phyloP scores from a whole-genome alignment of 225 moss, liverwort and hornwort species.

The Lunularia cruciata region DNA sequence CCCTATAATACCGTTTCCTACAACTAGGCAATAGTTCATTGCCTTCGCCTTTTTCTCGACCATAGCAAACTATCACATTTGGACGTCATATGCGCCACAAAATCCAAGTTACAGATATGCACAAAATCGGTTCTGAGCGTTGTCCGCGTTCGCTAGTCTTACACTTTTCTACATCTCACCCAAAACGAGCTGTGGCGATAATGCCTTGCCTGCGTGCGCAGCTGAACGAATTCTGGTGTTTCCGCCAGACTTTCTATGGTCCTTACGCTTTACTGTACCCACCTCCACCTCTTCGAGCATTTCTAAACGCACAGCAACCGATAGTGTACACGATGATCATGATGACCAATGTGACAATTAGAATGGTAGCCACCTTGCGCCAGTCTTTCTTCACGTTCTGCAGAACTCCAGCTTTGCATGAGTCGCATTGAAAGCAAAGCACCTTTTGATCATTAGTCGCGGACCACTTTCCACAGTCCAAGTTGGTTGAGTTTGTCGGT shows the following conservation, averaged over 20 bases:
- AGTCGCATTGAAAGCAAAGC: conserved; percentile 72
- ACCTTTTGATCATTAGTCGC: conserved; percentile 35
- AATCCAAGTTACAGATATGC: neutral
- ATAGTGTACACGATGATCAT: conserved; percentile 75
- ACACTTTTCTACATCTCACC: neutral
- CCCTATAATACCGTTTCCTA: neutral
- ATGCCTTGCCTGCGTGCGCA: neutral
- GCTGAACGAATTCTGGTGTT: neutral
- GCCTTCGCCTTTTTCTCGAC: conserved; percentile 1
- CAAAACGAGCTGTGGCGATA: neutral
- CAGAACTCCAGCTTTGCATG: conserved; percentile 86
- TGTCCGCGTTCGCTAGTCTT: neutral
- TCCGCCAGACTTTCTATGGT: conserved; percentile 4
- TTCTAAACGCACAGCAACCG: conserved; percentile 85
- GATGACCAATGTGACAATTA: conserved; percentile 62
- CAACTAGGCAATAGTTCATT: neutral
- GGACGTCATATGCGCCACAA: neutral
- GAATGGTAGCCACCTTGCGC: conserved; percentile 69
- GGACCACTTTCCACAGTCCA: conserved; percentile 65
- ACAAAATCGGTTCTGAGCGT: neutral
- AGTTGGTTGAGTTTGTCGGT: conserved; percentile 19
- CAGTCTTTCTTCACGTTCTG: conserved; percentile 90
- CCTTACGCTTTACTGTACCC: conserved; percentile 10
- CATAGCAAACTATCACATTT: conserved; percentile 8
- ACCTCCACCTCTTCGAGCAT: conserved; percentile 32